Percentiles rank a stretch among this genome's conserved stretches.
Conservation (phyloP, 371 early-diverging fungal species). For the Rhizopus microsporus region DNA sequence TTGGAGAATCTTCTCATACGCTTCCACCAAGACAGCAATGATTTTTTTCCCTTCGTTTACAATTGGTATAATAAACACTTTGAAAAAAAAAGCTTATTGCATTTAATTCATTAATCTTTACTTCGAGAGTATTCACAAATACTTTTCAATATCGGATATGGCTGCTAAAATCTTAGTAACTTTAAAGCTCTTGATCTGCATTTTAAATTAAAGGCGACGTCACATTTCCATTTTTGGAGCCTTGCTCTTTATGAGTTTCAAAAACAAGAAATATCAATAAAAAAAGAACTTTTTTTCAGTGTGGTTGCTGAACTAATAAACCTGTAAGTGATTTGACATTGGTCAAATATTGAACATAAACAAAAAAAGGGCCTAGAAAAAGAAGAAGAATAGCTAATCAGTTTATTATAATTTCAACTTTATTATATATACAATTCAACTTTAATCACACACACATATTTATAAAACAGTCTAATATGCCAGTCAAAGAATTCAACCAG, state of each 20-base stretch:
- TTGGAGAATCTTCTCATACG: too few relatives aligned
- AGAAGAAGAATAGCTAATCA: neutral
- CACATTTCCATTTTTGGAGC: neutral
- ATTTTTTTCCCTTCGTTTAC: too few relatives aligned
- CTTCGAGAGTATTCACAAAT: too few relatives aligned
- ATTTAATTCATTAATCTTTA: too few relatives aligned
- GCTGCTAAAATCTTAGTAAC: too few relatives aligned
- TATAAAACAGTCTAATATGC: constrained; percentile 30
- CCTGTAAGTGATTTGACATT: constrained; percentile 2
- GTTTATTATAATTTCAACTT: neutral
- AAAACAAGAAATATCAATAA: neutral
- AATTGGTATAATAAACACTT: too few relatives aligned
- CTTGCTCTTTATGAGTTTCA: neutral
- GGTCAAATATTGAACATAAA: neutral
- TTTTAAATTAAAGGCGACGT: neutral
- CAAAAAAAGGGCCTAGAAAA: neutral
- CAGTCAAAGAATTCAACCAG: constrained; percentile 52
- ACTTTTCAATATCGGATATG: too few relatives aligned
- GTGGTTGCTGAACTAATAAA: neutral
- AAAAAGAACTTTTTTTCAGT: constrained; percentile 3
- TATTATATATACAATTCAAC: neutral
- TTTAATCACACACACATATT: neutral
- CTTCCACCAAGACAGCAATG: too few relatives aligned
- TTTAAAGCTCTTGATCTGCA: too few relatives aligned
- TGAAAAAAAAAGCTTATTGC: too few relatives aligned